phyloP scores from a whole-genome alignment of 2,329 filamentous ascomycete genomes.

The Emmonsia crescens region DNA sequence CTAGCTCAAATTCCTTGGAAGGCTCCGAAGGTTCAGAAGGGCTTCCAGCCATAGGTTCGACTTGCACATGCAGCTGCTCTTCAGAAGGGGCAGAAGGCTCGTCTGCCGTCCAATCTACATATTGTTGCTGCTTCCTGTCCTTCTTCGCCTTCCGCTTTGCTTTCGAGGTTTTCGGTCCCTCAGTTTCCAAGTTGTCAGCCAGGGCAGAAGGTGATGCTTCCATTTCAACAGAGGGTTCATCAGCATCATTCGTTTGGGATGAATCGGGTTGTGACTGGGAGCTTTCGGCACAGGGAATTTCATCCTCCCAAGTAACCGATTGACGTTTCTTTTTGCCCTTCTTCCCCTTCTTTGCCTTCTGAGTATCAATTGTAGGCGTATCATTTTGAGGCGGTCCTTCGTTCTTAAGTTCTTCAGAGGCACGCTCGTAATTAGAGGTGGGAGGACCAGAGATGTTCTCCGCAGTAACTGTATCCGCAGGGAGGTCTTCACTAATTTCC shows the following conservation, averaged over 20 bases:
- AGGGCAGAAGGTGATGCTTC: slow-evolving; percentile 4
- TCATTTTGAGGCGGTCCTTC: slow-evolving; percentile 1
- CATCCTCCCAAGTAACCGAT: slow-evolving; percentile 2
- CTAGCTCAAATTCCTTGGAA: background rate
- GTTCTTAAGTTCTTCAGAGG: background rate
- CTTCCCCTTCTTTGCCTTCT: slow-evolving; percentile 13
- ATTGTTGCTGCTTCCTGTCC: slow-evolving; percentile 6
- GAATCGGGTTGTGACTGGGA: background rate
- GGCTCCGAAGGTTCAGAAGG: background rate
- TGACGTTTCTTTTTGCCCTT: slow-evolving; percentile 4
- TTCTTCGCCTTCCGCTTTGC: slow-evolving; percentile 25
- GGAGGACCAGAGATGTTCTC: background rate
- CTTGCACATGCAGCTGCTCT: background rate
- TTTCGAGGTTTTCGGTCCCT: slow-evolving; percentile 18
- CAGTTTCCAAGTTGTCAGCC: slow-evolving; percentile 11
- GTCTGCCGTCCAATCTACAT: background rate
- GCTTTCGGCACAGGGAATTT: background rate
- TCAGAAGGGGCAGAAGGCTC: background rate
- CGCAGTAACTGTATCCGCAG: background rate
- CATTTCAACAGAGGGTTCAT: background rate
- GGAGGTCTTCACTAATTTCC: background rate
- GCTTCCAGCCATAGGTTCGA: background rate
- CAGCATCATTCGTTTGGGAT: background rate
- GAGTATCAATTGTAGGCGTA: slow-evolving; percentile 7
- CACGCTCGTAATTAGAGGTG: background rate